phyloP scores from a whole-genome alignment of 768 basidiomycete genomes.

The Amyloporia xantha region DNA sequence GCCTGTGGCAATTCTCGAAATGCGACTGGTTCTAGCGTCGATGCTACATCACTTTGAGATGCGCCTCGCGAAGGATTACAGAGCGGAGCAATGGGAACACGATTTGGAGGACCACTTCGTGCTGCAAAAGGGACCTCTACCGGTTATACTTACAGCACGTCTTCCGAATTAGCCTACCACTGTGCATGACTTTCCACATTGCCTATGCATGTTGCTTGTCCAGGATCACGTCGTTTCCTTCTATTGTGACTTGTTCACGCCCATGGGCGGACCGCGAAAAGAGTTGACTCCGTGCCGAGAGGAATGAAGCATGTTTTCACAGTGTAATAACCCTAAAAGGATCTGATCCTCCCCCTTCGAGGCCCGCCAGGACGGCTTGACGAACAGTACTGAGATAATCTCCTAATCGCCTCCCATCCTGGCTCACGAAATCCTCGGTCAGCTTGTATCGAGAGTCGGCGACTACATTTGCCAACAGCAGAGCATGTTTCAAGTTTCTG shows the following conservation, averaged over 20 bases:
- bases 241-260: too few species aligned
- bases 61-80: slow-evolving; percentile 16
- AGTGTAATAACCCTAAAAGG: slow-evolving; percentile 50
- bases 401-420: slow-evolving; percentile 52
- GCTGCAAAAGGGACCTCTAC: slow-evolving; percentile 21
- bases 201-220: too few species aligned
- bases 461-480: slow-evolving; percentile 77
- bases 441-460: slow-evolving; percentile 83
- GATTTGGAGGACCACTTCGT: slow-evolving; percentile 25
- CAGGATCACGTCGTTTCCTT: too few species aligned
- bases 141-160: slow-evolving; percentile 8
- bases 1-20: slow-evolving; percentile 7
- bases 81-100: slow-evolving; percentile 22
- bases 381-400: slow-evolving; percentile 74
- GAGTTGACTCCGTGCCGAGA: too few species aligned
- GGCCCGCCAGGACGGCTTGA: slow-evolving; percentile 59
- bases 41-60: slow-evolving; percentile 7
- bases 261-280: too few species aligned
- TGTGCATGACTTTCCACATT: too few species aligned
- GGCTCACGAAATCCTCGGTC: slow-evolving; percentile 76
- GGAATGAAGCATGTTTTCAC: too few species aligned
- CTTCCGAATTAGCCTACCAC: too few species aligned
- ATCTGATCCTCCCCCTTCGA: slow-evolving; percentile 74
- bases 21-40: slow-evolving; percentile 7
- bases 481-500: slow-evolving; percentile 70